Evolutionary conservation across 1,284 basidiomycete genomes (phyloP).

Genomic region (Caloboletus firmus): DNA sequence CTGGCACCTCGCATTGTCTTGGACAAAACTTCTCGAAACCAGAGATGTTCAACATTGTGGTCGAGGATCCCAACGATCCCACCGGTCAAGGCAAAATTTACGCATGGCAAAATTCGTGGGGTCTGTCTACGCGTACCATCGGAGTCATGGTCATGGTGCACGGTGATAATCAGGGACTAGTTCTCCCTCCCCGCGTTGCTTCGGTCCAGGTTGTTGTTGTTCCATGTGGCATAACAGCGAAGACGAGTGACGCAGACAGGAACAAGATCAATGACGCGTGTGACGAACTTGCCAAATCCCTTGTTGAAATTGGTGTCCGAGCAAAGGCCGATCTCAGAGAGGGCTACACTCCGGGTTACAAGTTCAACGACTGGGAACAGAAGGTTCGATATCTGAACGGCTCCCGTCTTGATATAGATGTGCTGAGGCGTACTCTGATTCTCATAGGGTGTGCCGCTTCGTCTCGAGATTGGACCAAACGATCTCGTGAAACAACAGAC

Average conservation of each 20-base stretch:
- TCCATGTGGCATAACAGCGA: conserved; percentile 89
- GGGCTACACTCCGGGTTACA: conserved; percentile 96
- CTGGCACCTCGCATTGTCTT: conserved; percentile 95
- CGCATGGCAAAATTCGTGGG: conserved; percentile 99
- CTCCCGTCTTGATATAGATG: not conserved
- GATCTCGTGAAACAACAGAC: conserved; percentile 87
- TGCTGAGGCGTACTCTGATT: conserved; percentile 2
- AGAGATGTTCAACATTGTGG: conserved; percentile 97
- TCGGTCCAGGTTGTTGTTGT: conserved; percentile 89
- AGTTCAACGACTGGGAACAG: conserved; percentile 99
- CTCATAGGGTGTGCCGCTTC: conserved; percentile 88
- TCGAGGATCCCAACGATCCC: conserved; percentile 87
- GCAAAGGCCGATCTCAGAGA: conserved; percentile 93
- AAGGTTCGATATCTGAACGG: conserved; percentile 52
- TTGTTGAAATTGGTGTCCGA: conserved; percentile 75
- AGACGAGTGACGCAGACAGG: conserved; percentile 72
- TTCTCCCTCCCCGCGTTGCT: conserved; percentile 95
- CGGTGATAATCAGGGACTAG: conserved; percentile 96
- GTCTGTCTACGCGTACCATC: conserved; percentile 92
- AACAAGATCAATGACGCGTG: conserved; percentile 78
- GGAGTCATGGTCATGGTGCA: conserved; percentile 99
- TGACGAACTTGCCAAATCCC: conserved; percentile 68
- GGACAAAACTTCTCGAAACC: conserved; percentile 97
- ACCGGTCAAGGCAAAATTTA: conserved; percentile 69
- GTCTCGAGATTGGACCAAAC: conserved; percentile 94